Conservation (phyloP, 208 protist genomes). For the Endotrypanum monterogeii region DNA sequence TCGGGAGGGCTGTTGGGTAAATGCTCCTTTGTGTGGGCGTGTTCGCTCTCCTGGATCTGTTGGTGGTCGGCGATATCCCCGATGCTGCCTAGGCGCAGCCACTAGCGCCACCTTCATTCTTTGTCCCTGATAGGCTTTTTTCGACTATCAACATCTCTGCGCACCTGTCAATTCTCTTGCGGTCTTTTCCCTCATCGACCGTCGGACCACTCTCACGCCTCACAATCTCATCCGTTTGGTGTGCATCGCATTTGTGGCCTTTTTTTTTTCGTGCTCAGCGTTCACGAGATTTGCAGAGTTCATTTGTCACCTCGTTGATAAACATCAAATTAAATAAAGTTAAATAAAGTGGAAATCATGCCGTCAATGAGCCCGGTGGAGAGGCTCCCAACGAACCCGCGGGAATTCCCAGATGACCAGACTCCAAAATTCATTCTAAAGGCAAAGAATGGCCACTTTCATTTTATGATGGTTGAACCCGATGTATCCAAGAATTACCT, state of each 20-base stretch:
- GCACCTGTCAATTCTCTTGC: neutral
- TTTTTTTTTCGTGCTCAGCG: neutral
- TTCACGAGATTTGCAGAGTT: neutral
- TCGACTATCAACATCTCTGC: neutral
- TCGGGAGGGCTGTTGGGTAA: neutral
- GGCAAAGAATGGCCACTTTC: constrained; percentile 66
- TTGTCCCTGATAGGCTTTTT: neutral
- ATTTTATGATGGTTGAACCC: constrained; percentile 61
- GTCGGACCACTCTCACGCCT: neutral
- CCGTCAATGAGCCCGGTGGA: constrained; percentile 1
- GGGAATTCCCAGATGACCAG: constrained; percentile 44
- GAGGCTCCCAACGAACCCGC: constrained; percentile 50
- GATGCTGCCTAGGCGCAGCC: neutral
- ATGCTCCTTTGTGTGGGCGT: neutral
- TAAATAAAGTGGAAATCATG: neutral
- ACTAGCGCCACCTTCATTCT: neutral
- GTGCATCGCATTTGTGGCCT: neutral
- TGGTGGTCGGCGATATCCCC: neutral
- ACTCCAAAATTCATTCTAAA: constrained; percentile 67
- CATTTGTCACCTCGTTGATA: neutral
- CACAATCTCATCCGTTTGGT: neutral
- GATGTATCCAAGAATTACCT: constrained; percentile 53
- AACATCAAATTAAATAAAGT: constrained; percentile 5
- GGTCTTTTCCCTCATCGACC: neutral
- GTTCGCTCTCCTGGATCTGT: neutral